Percentiles rank a stretch among this genome's conserved stretches.
Conservation (phyloP, 2,329 filamentous ascomycete species). For the Xylariaceae sp. region DNA sequence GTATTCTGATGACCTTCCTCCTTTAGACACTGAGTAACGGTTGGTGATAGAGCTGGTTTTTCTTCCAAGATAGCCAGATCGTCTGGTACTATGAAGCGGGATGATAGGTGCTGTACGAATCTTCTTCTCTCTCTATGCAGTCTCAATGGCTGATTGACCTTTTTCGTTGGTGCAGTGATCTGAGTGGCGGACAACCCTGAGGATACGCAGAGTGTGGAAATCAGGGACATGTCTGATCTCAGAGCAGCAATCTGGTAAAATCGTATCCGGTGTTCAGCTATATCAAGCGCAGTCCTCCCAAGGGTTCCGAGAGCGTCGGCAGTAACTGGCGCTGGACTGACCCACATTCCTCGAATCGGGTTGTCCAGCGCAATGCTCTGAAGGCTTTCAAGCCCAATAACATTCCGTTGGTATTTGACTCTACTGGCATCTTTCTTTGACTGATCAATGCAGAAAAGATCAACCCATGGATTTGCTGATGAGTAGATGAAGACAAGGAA, state of each 20-base stretch:
- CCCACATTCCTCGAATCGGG: conserved; percentile 29
- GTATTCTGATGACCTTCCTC: background rate
- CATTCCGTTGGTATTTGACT: conserved; percentile 35
- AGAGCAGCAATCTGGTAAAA: conserved; percentile 57
- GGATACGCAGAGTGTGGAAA: conserved; percentile 43
- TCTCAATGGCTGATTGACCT: conserved; percentile 15
- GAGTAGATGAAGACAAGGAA: conserved; percentile 39
- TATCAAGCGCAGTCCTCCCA: conserved; percentile 29
- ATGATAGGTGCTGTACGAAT: conserved; percentile 23
- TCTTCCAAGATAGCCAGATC: conserved; percentile 16
- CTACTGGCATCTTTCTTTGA: conserved; percentile 28
- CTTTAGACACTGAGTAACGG: background rate
- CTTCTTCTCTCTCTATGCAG: conserved; percentile 17
- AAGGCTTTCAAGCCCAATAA: conserved; percentile 20
- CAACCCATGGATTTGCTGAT: conserved; percentile 31
- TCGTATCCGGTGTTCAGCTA: conserved; percentile 43
- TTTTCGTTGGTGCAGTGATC: conserved; percentile 27
- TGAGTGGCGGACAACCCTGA: conserved; percentile 20
- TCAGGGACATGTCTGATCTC: conserved; percentile 50
- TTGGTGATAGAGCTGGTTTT: background rate
- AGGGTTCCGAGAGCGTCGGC: conserved; percentile 12
- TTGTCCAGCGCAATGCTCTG: conserved; percentile 10
- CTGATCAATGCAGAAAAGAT: conserved; percentile 36
- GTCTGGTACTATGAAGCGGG: conserved; percentile 36
- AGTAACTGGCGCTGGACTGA: conserved; percentile 36